phyloP scores from a whole-genome alignment of 306 rosid species.

The Quercus bicolor region DNA sequence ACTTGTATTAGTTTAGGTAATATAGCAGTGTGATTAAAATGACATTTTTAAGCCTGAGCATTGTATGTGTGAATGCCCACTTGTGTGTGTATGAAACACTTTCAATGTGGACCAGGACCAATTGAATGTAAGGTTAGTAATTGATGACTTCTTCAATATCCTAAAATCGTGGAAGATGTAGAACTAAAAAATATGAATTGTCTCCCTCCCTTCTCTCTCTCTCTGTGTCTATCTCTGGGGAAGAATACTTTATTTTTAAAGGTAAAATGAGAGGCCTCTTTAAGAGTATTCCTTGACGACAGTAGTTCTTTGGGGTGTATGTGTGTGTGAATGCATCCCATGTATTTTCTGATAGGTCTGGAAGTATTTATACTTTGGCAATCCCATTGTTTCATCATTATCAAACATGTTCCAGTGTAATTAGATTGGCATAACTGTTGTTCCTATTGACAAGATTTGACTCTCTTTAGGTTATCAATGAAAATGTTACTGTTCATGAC shows the following conservation, averaged over 20 bases:
- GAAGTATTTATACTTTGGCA: neutral
- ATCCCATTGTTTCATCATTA: neutral
- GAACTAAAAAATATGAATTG: neutral
- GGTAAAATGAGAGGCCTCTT: neutral
- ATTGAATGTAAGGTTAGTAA: neutral
- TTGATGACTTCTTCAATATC: neutral
- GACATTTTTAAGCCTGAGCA: neutral
- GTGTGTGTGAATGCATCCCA: no score
- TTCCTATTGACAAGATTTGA: neutral
- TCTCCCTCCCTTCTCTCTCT: neutral
- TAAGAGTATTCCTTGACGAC: neutral
- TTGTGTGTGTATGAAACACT: neutral
- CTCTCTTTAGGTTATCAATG: conserved; percentile 36
- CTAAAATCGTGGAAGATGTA: no score
- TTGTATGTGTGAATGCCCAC: neutral
- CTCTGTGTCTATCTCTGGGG: neutral
- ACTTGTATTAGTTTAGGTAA: neutral
- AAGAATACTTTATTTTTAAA: neutral
- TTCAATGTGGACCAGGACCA: neutral
- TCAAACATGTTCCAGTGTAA: no score
- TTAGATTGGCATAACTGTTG: neutral
- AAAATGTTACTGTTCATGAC: conserved; percentile 38
- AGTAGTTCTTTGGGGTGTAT: neutral
- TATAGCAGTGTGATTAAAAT: neutral
- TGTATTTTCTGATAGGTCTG: neutral